Evolutionary conservation across 768 basidiomycete genomes (phyloP).

Genomic region (Termitomyces sp.): DNA sequence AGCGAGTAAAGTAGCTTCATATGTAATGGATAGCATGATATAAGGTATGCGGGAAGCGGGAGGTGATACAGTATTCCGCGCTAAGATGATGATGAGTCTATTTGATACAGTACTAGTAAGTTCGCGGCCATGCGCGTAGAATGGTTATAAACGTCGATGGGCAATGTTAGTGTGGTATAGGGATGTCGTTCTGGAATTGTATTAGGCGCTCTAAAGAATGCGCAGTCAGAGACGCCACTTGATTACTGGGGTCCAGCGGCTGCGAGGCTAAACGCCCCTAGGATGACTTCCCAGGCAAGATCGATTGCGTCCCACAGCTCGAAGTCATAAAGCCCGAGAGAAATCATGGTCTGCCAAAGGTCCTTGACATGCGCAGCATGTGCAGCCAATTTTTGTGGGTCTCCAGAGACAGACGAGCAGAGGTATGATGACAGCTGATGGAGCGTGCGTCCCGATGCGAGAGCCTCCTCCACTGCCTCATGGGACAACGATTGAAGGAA

Average conservation of each 20-base stretch:
- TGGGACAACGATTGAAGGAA: conserved; percentile 43
- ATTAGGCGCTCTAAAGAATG: neutral
- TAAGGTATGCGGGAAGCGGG: conserved; percentile 6
- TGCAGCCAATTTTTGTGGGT: conserved; percentile 41
- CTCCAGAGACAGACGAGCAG: conserved; percentile 40
- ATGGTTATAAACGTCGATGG: neutral
- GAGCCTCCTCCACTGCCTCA: conserved; percentile 36
- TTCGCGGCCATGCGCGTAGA: conserved; percentile 9
- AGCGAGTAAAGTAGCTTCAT: neutral
- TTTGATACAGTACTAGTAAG: conserved; percentile 17
- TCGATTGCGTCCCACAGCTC: conserved; percentile 78
- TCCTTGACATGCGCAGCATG: conserved; percentile 73
- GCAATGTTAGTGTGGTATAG: neutral
- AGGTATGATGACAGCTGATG: conserved; percentile 56
- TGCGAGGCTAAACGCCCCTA: conserved; percentile 50
- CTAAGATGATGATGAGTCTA: conserved; percentile 10
- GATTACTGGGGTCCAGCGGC: conserved; percentile 29
- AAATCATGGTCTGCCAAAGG: conserved; percentile 76
- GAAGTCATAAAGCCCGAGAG: conserved; percentile 68
- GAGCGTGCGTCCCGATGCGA: conserved; percentile 47
- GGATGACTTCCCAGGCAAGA: conserved; percentile 76
- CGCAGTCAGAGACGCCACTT: neutral
- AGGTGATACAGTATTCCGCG: conserved; percentile 7
- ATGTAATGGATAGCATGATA: neutral
- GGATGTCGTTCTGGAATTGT: neutral